Evolutionary conservation across 225 moss, liverwort and hornwort species (phyloP), one percentile per base, ranked within the genome.

Genomic region (Lunularia cruciata): DNA sequence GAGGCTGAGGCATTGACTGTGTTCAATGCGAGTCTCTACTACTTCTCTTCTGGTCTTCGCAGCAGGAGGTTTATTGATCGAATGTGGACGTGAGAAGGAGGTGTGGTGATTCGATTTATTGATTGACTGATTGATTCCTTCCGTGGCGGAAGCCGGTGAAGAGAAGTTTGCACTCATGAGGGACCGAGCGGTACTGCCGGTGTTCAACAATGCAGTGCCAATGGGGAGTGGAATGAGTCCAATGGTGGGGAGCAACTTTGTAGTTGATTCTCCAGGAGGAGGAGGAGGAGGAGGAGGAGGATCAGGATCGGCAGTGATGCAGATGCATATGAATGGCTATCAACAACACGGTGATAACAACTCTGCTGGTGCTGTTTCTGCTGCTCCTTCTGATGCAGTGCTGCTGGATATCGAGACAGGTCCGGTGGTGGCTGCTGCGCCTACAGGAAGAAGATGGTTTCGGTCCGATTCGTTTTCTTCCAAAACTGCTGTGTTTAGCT

Each of bases 381-480:
- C 6, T 15, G 63, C 63, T 5, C 54, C 45, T 3, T 63, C 67
- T 19, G 79, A 75, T 39, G 66, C 79, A 39, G 67, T 79, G 28
- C 57, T 81, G 36, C 65, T 81, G 1, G 81, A 81, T 59, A 81
- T 81, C 47, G 80, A 80, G 64, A 72, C 67, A 49, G 76, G 70
- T 47, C 54, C 56, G 12, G 37, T 25, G n/a, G 72, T 47, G 57
- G 26, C 14, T 9, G 48, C 22, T 57, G 20, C 23, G 15, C 26
- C 32, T 23, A 23, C 15, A 11, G 65, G 48, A 1, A 40, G 52
- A 13, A 64, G 52, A 30, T 82, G 77, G 77, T 81, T 69, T 63
- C 69, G 60, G 16, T 69, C 76, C 0, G 65, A 73, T 54, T 42
- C 69, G 19, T 45, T 77, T 32, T 46, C 74, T 26, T 70, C 74